Evolutionary conservation across 306 rosid species (phyloP).

Genomic region (Sicyos edulis): DNA sequence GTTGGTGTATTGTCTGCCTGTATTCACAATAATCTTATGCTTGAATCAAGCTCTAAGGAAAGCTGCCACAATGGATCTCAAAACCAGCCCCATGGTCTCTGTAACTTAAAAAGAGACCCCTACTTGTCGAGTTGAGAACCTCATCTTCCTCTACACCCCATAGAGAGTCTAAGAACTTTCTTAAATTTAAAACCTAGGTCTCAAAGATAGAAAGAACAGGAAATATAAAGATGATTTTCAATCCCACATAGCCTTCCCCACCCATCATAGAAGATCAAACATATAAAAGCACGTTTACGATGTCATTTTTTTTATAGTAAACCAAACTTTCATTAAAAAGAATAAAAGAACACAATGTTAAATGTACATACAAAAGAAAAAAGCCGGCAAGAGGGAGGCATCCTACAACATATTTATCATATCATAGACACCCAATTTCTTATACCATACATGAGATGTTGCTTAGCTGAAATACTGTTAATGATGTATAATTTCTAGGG

Average conservation of each 20-base stretch:
- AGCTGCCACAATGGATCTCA: neutral
- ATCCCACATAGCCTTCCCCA: neutral
- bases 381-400: too few species aligned
- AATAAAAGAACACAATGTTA: too few species aligned
- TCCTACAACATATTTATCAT: slow-evolving; percentile 2
- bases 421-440: neutral
- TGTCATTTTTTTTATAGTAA: too few species aligned
- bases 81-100: too few species aligned
- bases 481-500: slow-evolving; percentile 1
- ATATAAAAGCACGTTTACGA: too few species aligned
- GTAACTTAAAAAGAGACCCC: too few species aligned
- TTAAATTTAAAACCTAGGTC: neutral
- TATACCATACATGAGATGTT: neutral
- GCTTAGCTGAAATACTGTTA: neutral
- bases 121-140: neutral
- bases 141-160: neutral
- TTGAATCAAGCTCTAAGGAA: neutral
- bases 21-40: neutral
- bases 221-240: neutral
- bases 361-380: too few species aligned
- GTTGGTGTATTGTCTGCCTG: neutral
- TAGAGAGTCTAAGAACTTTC: neutral
- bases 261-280: neutral
- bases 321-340: too few species aligned
- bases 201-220: neutral